A percentile compares a stretch with the other conserved stretches of the same genome.
Evolutionary conservation across 2,329 filamentous ascomycete genomes (phyloP).

Genomic region (Microascus cirrosus): DNA sequence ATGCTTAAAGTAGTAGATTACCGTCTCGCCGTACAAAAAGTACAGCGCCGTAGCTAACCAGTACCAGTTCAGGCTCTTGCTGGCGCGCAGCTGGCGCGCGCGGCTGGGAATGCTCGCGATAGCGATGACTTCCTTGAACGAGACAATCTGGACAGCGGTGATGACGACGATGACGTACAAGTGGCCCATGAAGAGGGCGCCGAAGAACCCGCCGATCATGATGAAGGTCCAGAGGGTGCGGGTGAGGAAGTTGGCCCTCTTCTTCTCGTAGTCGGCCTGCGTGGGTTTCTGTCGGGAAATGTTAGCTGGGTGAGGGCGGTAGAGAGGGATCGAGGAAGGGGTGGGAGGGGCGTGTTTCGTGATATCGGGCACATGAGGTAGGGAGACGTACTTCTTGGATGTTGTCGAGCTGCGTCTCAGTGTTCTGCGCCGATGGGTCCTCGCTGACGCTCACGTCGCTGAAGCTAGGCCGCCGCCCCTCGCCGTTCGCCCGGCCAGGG

Average conservation of each 20-base stretch:
- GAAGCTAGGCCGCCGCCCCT: constrained; percentile 58
- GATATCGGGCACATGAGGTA: background rate
- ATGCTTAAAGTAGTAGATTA: constrained; percentile 99
- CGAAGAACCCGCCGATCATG: constrained; percentile 93
- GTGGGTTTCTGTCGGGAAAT: constrained; percentile 1
- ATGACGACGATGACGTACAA: constrained; percentile 94
- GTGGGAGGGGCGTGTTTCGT: background rate
- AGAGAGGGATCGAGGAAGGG: background rate
- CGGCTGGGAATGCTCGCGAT: constrained; percentile 91
- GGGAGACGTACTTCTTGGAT: constrained; percentile 23
- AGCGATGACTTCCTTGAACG: constrained; percentile 98
- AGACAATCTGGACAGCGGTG: constrained; percentile 88
- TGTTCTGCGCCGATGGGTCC: constrained; percentile 19
- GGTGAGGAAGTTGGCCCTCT: constrained; percentile 95
- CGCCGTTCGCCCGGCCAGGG: constrained; percentile 38
- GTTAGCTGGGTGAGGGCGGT: constrained; percentile 9
- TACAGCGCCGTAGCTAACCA: constrained; percentile 99
- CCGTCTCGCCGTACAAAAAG: constrained; percentile 95
- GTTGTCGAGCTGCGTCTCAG: constrained; percentile 19
- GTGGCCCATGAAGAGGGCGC: constrained; percentile 86
- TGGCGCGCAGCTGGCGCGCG: constrained; percentile 82
- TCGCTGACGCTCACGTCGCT: constrained; percentile 49
- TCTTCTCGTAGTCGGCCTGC: constrained; percentile 80
- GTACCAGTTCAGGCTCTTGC: constrained; percentile 97
- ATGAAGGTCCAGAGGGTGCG: constrained; percentile 95